These are phyloP conservation scores for Balakata baccata DNA, from an alignment of 345 rosid species.

Conservation along the genomic window DNA sequence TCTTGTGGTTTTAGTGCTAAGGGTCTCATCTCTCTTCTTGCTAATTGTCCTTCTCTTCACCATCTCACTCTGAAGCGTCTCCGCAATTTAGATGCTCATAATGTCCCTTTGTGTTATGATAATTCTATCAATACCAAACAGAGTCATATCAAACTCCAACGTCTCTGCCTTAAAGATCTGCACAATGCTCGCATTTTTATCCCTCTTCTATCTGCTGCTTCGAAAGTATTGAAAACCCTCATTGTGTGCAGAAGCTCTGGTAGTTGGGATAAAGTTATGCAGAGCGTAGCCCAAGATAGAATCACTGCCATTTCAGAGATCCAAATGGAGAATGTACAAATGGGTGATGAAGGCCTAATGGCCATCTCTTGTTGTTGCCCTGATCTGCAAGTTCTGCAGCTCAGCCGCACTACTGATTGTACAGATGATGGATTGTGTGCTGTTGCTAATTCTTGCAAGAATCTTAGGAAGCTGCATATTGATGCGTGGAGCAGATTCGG, in stretches of 20 bases:
- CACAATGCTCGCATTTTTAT: slow-evolving; percentile 41
- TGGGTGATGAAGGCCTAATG: slow-evolving; percentile 38
- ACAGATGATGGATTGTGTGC: slow-evolving; percentile 40
- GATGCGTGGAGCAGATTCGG: slow-evolving; percentile 48
- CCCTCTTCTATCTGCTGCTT: slow-evolving; percentile 29
- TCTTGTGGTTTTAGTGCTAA: slow-evolving; percentile 38
- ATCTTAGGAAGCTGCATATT: slow-evolving; percentile 39
- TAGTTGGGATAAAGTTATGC: slow-evolving; percentile 41
- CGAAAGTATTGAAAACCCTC: slow-evolving; percentile 25
- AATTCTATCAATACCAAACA: neutral
- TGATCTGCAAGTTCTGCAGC: slow-evolving; percentile 32
- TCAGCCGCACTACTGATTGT: slow-evolving; percentile 40
- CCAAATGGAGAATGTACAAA: slow-evolving; percentile 43
- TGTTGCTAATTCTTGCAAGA: slow-evolving; percentile 35
- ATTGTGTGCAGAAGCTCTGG: slow-evolving; percentile 48
- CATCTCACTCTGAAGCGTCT: slow-evolving; percentile 47
- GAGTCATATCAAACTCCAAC: neutral
- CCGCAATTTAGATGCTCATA: slow-evolving; percentile 40
- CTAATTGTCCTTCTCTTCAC: slow-evolving; percentile 37
- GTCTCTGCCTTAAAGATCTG: slow-evolving; percentile 40
- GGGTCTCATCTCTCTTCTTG: slow-evolving; percentile 34
- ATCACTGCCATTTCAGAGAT: slow-evolving; percentile 34
- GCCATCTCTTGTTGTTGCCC: slow-evolving; percentile 37
- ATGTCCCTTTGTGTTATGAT: slow-evolving; percentile 19
- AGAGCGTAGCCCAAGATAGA: slow-evolving; percentile 9